Percentiles rank a stretch among this genome's conserved stretches.
Evolutionary conservation across 345 rosid genomes (phyloP).

Genomic region (Salix arbutifolia): DNA sequence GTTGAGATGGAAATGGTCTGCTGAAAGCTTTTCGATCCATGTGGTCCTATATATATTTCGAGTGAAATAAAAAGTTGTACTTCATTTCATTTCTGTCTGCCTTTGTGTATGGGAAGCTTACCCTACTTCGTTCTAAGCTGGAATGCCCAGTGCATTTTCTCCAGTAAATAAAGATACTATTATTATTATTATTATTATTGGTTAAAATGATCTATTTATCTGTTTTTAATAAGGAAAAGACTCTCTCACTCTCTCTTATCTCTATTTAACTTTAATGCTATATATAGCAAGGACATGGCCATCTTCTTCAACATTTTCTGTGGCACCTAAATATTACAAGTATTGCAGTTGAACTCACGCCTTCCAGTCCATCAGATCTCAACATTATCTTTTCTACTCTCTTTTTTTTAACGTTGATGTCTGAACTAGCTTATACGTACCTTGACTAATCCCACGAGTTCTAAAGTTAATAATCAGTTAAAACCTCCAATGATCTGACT

Average conservation of each 20-base stretch:
- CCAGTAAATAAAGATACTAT: constrained; percentile 1
- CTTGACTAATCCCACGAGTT: fast-evolving
- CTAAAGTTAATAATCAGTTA: too few species aligned
- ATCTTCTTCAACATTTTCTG: not conserved
- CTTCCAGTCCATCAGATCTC: too few species aligned
- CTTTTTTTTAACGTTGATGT: too few species aligned
- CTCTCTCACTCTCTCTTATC: not conserved
- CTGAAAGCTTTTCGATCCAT: not conserved
- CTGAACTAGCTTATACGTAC: fast-evolving
- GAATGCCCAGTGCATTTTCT: not conserved
- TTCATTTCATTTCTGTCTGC: not conserved
- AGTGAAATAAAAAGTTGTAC: not conserved
- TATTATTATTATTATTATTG: not conserved
- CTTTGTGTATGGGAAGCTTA: not conserved
- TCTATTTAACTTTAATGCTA: not conserved
- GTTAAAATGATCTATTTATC: not conserved
- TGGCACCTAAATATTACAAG: not conserved
- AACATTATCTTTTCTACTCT: too few species aligned
- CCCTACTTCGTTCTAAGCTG: not conserved
- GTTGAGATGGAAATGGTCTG: not conserved
- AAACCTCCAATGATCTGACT: too few species aligned
- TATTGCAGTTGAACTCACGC: not conserved
- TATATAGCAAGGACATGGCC: not conserved
- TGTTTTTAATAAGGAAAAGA: not conserved
- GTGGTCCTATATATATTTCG: not conserved